Conservation (phyloP, 306 rosid species). For the Acacia confusa region DNA sequence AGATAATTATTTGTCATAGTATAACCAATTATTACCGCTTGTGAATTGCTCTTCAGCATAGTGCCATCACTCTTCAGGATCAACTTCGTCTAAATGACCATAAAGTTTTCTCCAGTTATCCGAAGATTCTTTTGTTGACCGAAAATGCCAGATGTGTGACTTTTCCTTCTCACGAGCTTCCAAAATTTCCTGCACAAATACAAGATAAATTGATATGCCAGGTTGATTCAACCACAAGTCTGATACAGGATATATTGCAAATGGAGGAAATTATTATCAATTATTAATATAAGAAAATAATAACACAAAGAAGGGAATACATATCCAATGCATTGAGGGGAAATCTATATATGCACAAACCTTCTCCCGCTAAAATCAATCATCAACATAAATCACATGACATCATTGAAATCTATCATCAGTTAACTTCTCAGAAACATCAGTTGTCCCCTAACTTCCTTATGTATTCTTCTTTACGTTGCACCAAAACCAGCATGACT, state of each 20-base stretch:
- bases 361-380: background rate
- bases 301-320: background rate
- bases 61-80: background rate
- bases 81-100: constrained; percentile 62
- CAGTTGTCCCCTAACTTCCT: background rate
- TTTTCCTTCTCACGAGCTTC: constrained; percentile 62
- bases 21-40: background rate
- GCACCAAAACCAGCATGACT: no score
- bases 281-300: background rate
- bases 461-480: background rate
- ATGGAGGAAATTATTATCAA: background rate
- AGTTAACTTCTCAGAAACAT: background rate
- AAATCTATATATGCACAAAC: background rate
- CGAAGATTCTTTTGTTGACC: constrained; percentile 76
- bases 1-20: background rate
- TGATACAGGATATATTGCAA: background rate
- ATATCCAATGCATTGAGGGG: background rate
- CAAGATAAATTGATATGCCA: background rate
- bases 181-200: constrained; percentile 70
- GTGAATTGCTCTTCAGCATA: background rate
- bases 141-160: constrained; percentile 73
- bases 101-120: constrained; percentile 51
- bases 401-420: background rate
- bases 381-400: background rate
- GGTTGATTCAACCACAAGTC: background rate